phyloP scores from a whole-genome alignment of 176 grass and related monocot species.

The Oryza rufipogon region DNA sequence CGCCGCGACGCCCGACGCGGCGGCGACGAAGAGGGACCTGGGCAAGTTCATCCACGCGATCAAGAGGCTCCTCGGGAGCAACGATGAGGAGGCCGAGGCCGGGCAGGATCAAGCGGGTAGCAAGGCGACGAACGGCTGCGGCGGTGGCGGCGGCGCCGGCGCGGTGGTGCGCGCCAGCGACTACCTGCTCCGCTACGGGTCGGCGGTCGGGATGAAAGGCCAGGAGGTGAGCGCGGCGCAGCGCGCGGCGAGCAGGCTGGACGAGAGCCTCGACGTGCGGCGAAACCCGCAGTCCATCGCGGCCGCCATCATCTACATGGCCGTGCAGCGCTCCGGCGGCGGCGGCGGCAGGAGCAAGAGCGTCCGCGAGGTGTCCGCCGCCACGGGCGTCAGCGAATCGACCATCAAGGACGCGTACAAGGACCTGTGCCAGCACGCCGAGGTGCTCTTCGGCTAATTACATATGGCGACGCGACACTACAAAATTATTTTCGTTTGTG shows the following conservation, averaged over 20 bases:
- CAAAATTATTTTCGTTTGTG: neutral
- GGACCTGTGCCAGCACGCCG: conserved; percentile 33
- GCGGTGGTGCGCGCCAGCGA: conserved; percentile 38
- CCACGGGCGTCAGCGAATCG: conserved; percentile 42
- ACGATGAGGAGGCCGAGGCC: conserved; percentile 9
- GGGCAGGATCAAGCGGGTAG: neutral
- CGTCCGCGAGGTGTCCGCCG: conserved; percentile 41
- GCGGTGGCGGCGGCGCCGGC: neutral
- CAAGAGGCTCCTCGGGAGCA: conserved; percentile 16
- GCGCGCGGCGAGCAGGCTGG: conserved; percentile 40
- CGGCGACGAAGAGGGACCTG: conserved; percentile 42
- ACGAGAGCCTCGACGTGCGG: conserved; percentile 47
- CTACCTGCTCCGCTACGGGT: conserved; percentile 47
- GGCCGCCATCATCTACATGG: conserved; percentile 54
- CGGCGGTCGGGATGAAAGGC: conserved; percentile 6
- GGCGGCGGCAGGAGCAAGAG: neutral
- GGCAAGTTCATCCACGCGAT: conserved; percentile 37
- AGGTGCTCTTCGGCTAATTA: conserved; percentile 29
- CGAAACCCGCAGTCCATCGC: conserved; percentile 51
- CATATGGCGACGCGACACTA: neutral
- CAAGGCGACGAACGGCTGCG: neutral
- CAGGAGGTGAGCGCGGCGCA: conserved; percentile 1
- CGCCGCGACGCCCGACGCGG: neutral
- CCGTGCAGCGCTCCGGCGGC: neutral
- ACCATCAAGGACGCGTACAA: conserved; percentile 52